A percentile compares a stretch with the other conserved stretches of the same genome.
Evolutionary conservation across 176 grass and related monocot genomes (phyloP).

Genomic region (Oryza rufipogon): DNA sequence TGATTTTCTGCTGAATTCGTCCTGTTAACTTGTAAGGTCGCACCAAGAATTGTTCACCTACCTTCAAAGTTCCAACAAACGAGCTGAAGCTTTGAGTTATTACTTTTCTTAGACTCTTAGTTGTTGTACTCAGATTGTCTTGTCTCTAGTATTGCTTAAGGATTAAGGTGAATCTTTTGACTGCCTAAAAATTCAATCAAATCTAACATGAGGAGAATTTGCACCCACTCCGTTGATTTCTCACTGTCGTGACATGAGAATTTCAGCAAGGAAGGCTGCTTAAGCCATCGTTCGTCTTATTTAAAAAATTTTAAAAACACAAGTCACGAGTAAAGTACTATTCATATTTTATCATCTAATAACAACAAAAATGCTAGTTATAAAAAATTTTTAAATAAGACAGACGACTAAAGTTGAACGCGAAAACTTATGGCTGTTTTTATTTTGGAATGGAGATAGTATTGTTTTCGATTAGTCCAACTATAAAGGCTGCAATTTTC

Average conservation of each 20-base stretch:
- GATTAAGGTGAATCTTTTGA: not conserved
- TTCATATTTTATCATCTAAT: too few relatives aligned
- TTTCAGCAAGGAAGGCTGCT: too few relatives aligned
- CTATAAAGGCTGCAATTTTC: not conserved
- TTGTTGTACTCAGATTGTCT: not conserved
- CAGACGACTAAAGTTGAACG: too few relatives aligned
- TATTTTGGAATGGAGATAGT: too few relatives aligned
- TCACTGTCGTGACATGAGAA: not conserved
- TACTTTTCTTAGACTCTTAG: not conserved
- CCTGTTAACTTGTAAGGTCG: not conserved
- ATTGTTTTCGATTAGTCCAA: not conserved
- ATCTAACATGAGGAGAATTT: not conserved
- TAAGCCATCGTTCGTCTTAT: too few relatives aligned
- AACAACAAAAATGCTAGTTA: too few relatives aligned
- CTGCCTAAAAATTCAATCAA: not conserved
- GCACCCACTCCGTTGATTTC: not conserved
- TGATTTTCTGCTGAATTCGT: not conserved
- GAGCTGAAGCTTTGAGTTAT: slow-evolving; percentile 1
- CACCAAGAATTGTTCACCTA: slow-evolving; percentile 13
- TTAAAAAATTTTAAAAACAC: too few relatives aligned
- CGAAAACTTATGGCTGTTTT: too few relatives aligned
- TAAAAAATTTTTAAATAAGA: too few relatives aligned
- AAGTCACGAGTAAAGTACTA: too few relatives aligned
- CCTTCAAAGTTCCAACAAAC: not conserved
- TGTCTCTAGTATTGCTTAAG: slow-evolving; percentile 9